A percentile compares a stretch with the other conserved stretches of the same genome.
These are phyloP conservation scores for Podaxis pistillaris DNA, from an alignment of 768 basidiomycete genomes.

Conservation along the genomic window DNA sequence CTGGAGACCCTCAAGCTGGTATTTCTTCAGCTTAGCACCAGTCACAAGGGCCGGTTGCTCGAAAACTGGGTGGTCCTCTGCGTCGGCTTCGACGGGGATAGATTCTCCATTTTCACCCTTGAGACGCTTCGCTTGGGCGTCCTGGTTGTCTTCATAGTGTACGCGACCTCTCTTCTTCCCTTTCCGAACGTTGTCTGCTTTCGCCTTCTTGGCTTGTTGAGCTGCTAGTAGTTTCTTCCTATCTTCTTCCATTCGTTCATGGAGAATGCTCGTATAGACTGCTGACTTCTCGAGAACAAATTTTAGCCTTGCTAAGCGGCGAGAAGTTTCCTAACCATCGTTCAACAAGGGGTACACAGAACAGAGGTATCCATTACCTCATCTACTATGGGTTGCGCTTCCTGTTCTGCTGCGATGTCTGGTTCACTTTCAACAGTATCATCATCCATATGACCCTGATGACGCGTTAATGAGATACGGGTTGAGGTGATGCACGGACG, in stretches of 20 bases:
- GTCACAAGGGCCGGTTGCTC: slow-evolving; percentile 79
- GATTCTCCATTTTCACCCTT: slow-evolving; percentile 26
- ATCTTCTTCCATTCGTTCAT: slow-evolving; percentile 72
- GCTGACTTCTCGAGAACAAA: slow-evolving; percentile 75
- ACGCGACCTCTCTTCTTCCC: slow-evolving; percentile 22
- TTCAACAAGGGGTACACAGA: neutral
- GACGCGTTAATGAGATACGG: neutral
- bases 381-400: slow-evolving; percentile 9
- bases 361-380: slow-evolving; percentile 12
- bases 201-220: slow-evolving; percentile 19
- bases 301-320: slow-evolving; percentile 52
- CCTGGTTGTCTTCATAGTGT: neutral
- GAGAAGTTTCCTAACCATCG: slow-evolving; percentile 43
- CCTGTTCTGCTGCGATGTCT: neutral
- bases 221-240: slow-evolving; percentile 29
- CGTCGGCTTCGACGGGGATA: slow-evolving; percentile 15
- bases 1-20: slow-evolving; percentile 91
- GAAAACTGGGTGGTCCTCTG: slow-evolving; percentile 35
- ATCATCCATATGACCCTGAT: neutral
- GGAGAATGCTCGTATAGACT: slow-evolving; percentile 70
- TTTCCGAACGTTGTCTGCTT: slow-evolving; percentile 20
- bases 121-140: slow-evolving; percentile 15
- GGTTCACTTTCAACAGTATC: neutral
- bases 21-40: slow-evolving; percentile 82
- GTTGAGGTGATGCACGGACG: neutral